Evolutionary conservation across 495 filamentous ascomycete species (phyloP).

Genomic region (Barbatosphaeria neglecta): DNA sequence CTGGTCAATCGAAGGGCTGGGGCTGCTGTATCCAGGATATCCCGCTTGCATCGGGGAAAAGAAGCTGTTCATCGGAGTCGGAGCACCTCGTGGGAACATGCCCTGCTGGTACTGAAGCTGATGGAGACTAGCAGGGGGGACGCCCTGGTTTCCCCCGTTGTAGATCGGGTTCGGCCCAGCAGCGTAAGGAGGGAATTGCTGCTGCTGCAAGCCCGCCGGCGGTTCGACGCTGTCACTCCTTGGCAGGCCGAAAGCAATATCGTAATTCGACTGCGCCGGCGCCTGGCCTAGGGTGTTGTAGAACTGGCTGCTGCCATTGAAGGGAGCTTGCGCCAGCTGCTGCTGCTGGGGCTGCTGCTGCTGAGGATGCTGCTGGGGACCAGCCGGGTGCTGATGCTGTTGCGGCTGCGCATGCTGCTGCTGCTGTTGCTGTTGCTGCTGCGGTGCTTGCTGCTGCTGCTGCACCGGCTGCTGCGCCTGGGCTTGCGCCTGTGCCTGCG

Average conservation of each 20-base stretch:
- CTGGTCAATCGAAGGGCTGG: slow-evolving; percentile 34
- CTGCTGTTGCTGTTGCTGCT: slow-evolving; percentile 9
- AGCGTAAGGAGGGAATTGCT: slow-evolving; percentile 40
- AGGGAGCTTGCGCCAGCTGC: slow-evolving; percentile 14
- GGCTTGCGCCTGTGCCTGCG: slow-evolving; percentile 20
- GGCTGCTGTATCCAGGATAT: slow-evolving; percentile 32
- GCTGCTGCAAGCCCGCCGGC: slow-evolving; percentile 34
- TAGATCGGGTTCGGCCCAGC: slow-evolving; percentile 38
- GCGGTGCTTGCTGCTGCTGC: slow-evolving; percentile 16
- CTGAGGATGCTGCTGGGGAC: slow-evolving; percentile 5
- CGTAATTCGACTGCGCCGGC: slow-evolving; percentile 20
- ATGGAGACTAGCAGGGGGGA: slow-evolving; percentile 37
- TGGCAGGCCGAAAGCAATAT: slow-evolving; percentile 39
- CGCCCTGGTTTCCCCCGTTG: slow-evolving; percentile 31
- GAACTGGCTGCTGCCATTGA: slow-evolving; percentile 20
- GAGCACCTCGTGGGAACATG: slow-evolving; percentile 38
- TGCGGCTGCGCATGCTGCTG: slow-evolving; percentile 11
- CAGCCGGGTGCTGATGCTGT: slow-evolving; percentile 7
- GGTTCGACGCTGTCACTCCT: slow-evolving; percentile 47
- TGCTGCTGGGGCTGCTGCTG: slow-evolving; percentile 15
- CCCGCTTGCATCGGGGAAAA: slow-evolving; percentile 37
- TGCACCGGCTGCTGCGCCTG: slow-evolving; percentile 27
- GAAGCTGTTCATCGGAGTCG: slow-evolving; percentile 40
- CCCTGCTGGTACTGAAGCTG: slow-evolving; percentile 50
- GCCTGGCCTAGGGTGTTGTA: slow-evolving; percentile 29